Evolutionary conservation across 352 stramenopile species (phyloP).

Genomic region (Phytophthora boehmeriae): DNA sequence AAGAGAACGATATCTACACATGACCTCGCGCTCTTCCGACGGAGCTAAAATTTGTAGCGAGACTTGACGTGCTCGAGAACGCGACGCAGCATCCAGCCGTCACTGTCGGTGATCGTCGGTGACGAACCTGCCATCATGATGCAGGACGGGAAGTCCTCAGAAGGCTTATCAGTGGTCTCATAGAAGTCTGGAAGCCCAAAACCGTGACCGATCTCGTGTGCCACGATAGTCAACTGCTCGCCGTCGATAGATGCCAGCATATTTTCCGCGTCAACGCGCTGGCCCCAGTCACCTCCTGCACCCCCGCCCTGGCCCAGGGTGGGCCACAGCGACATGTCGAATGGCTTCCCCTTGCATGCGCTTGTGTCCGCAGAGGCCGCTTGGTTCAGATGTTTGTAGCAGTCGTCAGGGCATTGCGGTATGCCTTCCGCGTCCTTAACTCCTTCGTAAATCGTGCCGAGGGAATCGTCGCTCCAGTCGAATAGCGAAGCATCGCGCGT

Average conservation of each 20-base stretch:
- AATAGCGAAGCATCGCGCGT: constrained; percentile 42
- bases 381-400: constrained; percentile 52
- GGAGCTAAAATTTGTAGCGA: constrained; percentile 23
- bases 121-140: constrained; percentile 35
- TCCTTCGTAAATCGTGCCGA: constrained; percentile 30
- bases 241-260: constrained; percentile 37
- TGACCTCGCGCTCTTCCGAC: not conserved
- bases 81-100: constrained; percentile 42
- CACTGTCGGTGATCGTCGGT: constrained; percentile 22
- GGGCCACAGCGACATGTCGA: constrained; percentile 55
- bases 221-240: constrained; percentile 38
- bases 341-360: constrained; percentile 40
- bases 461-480: constrained; percentile 47
- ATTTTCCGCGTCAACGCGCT: constrained; percentile 42
- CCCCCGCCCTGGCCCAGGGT: constrained; percentile 41
- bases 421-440: constrained; percentile 23
- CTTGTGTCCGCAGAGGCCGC: constrained; percentile 38
- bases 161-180: constrained; percentile 19
- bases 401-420: constrained; percentile 29
- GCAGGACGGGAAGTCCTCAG: constrained; percentile 23
- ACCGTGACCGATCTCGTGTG: constrained; percentile 52
- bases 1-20: not conserved
- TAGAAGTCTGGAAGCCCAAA: constrained; percentile 32
- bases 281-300: constrained; percentile 33
- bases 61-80: constrained; percentile 28